Evolutionary conservation across 139 green algal species (phyloP), one percentile per base, ranked within the genome.

Genomic region (Microglena sp.): DNA sequence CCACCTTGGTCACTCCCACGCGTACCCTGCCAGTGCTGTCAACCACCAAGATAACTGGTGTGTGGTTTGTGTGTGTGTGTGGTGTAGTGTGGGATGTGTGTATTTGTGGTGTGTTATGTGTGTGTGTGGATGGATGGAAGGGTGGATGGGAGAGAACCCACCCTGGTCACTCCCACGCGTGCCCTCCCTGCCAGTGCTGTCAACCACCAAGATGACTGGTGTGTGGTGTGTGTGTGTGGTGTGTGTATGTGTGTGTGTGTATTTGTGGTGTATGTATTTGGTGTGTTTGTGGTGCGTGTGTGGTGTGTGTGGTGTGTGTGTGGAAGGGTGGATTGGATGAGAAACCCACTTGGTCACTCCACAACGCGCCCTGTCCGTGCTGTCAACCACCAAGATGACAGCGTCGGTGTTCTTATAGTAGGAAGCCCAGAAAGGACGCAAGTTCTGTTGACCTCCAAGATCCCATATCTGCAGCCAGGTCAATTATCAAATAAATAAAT

Each of bases 391-490:
- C 67, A 82, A 74, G 29, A 83, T 66, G 1, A 97, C 72, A 2
- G 89, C 91, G 66, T 97, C 77, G 15, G 87, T 88, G 45, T 64
- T 64, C 29, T 85, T 81, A 71, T 92, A 95, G 70, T 97, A 97
- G 2, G 83, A 89, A 5, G 75, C 76, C 91, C 91, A 97, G 8
- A 85, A 90, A 4, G 89, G 82, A 8, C 91, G 70, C 64, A 97
- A 60, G 35, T 81, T 89, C 43, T 88, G 82, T 71, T 97, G 91
- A 21, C 91, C 91, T 0, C 90, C 91, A 26, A 97, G 70, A 55
- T 79, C 73, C 73, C 73, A 79, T 28, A 79, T 79, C 73, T 79
- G 67, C 22, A 53, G 3, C 32, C 26, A n/a, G n/a, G n/a, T n/a
- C n/a, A n/a, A n/a, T n/a, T n/a, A n/a, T n/a, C n/a, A n/a, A n/a